Conservation (phyloP, 2,329 filamentous ascomycete species). For the Aspergillus sp. region DNA sequence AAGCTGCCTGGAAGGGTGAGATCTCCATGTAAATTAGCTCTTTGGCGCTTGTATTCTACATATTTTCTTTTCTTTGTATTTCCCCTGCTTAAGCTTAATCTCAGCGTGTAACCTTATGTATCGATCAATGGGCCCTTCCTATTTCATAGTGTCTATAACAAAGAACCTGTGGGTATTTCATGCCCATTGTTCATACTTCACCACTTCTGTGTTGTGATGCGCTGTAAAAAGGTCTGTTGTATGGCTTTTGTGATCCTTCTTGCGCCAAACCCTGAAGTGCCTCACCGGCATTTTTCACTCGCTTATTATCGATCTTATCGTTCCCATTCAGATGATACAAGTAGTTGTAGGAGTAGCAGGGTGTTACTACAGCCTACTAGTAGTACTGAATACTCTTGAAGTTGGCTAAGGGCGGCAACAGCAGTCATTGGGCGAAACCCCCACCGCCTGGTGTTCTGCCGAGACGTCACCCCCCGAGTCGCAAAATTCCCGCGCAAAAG, state of each 20-base stretch:
- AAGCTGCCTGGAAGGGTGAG: slow-evolving; percentile 87
- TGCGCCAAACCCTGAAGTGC: no score
- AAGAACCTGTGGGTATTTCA: not conserved
- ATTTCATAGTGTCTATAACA: not conserved
- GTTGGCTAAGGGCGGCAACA: slow-evolving; percentile 1
- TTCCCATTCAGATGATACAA: no score
- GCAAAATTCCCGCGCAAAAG: slow-evolving; percentile 17
- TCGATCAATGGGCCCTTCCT: no score
- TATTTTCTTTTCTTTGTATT: slow-evolving; percentile 9
- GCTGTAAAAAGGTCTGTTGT: no score
- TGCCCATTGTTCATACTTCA: not conserved
- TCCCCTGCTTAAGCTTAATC: slow-evolving; percentile 13
- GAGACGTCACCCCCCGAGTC: slow-evolving; percentile 16
- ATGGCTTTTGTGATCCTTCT: no score
- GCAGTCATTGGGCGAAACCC: not conserved
- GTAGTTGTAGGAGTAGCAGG: no score
- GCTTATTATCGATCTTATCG: no score
- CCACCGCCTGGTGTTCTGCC: slow-evolving; percentile 25
- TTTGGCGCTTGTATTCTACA: slow-evolving; percentile 18
- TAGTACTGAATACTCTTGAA: not conserved
- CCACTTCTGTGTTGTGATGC: not conserved
- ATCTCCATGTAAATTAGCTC: slow-evolving; percentile 65
- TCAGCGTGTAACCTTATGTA: slow-evolving; percentile 22
- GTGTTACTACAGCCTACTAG: no score
- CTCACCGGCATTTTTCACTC: no score